Percentiles rank a stretch among this genome's conserved stretches.
Evolutionary conservation across 2,329 filamentous ascomycete species (phyloP).

Genomic region (Cyclaneusma minus): DNA sequence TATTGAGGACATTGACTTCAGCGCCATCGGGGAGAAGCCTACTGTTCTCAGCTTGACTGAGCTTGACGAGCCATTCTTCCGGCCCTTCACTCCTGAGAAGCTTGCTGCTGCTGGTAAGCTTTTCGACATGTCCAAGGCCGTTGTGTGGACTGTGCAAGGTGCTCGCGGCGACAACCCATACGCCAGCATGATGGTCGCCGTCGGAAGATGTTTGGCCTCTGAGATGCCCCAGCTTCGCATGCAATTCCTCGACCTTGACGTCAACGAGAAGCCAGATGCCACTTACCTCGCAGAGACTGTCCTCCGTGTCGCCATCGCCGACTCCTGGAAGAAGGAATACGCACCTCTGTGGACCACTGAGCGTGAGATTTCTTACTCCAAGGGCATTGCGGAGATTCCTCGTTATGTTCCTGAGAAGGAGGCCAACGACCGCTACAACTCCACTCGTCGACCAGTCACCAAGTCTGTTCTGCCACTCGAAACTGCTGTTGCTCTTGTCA

Average conservation of each 20-base stretch:
- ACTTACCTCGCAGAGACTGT: constrained; percentile 5
- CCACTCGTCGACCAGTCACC: constrained; percentile 5
- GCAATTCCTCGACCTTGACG: constrained; percentile 8
- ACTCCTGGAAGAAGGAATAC: background rate
- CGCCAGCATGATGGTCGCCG: constrained; percentile 5
- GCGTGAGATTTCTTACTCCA: constrained; percentile 6
- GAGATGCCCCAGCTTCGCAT: constrained; percentile 7
- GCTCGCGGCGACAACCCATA: constrained; percentile 6
- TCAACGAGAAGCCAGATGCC: background rate
- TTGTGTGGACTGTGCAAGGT: constrained; percentile 11
- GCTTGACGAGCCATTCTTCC: constrained; percentile 16
- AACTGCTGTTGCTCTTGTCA: constrained; percentile 3
- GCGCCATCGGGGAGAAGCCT: constrained; percentile 1
- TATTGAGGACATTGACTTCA: background rate
- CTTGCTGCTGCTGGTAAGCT: constrained; percentile 10
- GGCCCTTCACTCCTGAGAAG: constrained; percentile 9
- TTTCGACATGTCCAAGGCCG: constrained; percentile 4
- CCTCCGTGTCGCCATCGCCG: constrained; percentile 3
- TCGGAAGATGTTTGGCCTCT: constrained; percentile 3
- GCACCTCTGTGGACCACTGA: constrained; percentile 8
- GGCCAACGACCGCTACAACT: constrained; percentile 7
- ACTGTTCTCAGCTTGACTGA: constrained; percentile 12
- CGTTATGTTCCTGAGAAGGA: constrained; percentile 5
- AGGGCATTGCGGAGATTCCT: constrained; percentile 5
- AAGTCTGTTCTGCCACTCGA: constrained; percentile 2